Base-by-base conservation (phyloP, 768 basidiomycete genomes). In the Pisolithus marmoratus region DNA sequence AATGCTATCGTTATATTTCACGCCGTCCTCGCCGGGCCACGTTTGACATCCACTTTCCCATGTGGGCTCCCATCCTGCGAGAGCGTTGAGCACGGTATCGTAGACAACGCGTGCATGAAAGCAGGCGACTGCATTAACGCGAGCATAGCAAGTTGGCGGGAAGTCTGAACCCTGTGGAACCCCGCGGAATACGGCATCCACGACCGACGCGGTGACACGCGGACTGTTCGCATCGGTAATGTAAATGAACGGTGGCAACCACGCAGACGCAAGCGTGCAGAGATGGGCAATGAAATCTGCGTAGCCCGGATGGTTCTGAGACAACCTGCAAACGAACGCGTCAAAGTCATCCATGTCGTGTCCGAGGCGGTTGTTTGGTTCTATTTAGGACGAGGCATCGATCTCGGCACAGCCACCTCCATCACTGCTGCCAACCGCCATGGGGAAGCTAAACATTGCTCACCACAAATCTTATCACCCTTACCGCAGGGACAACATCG, bases 391-490 rank as follows among this genome's bases (percentile, higher is more conserved):
- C 29, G 29, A 29, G 29, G 11, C 8, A n/a, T n/a, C 8, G 29
- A 15, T 15, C 4, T 34, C 5, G 4, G 12, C 12, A 34, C 5
- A 12, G 34, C 34, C 34, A 34, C 14, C 14, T 34, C 34, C 34
- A 15, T 14, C 34, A 1, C 12, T 14, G 14, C 11, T 12, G 12
- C 31, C n/a, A 4, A 44, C 43, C 15, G 20, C 22, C 12, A 90
- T 90, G 89, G 89, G 87, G 24, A 89, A 89, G 62, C 77, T 92
- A 22, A 90, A 90, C 64, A 91, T 92, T 65, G 90, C 90, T 11
- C 90, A 92, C 66, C 90, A 91, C 74, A 93, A 93, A 64, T 90
- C 88, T 1, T 92, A 92, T 66, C 90, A 93, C 58, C 90, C 90
- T 0, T 92, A 92, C 63, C 72, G 90, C 37, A 69, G 83, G 40